Conservation (phyloP, 306 rosid species). For the Glycine latifolia region DNA sequence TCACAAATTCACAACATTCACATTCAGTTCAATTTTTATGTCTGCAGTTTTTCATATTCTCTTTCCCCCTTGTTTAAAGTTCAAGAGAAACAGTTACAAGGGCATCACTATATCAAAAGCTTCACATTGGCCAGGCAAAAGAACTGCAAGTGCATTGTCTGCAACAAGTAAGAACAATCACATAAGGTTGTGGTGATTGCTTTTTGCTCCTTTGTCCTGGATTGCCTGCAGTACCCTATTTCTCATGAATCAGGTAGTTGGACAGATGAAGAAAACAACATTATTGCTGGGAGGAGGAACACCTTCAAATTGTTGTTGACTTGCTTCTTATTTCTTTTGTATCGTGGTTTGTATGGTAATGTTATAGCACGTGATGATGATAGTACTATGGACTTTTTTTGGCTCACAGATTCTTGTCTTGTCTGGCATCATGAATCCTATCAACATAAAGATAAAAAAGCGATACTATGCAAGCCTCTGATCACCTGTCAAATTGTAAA, state of each 20-base stretch:
- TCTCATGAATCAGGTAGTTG: neutral
- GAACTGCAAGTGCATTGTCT: neutral
- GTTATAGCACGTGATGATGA: constrained; percentile 13
- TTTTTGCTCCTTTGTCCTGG: neutral
- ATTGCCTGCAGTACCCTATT: neutral
- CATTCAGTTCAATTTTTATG: too few relatives aligned
- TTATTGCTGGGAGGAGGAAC: neutral
- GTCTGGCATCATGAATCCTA: neutral
- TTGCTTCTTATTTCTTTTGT: neutral
- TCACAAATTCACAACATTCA: neutral
- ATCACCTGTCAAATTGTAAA: constrained; percentile 13
- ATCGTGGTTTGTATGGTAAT: neutral
- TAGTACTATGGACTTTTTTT: neutral
- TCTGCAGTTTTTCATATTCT: too few relatives aligned
- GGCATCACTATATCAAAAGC: neutral
- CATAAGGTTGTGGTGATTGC: neutral
- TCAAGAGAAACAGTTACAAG: neutral
- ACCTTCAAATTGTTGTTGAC: constrained; percentile 3
- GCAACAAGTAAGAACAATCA: constrained; percentile 1
- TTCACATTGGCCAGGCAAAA: neutral
- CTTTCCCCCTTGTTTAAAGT: neutral
- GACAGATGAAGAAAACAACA: neutral
- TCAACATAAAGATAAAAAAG: neutral
- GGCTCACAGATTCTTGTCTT: neutral
- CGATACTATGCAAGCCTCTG: neutral